Percentiles rank a stretch among this genome's conserved stretches.
phyloP scores from a whole-genome alignment of 768 basidiomycete species.

The Lentinula detonsa region DNA sequence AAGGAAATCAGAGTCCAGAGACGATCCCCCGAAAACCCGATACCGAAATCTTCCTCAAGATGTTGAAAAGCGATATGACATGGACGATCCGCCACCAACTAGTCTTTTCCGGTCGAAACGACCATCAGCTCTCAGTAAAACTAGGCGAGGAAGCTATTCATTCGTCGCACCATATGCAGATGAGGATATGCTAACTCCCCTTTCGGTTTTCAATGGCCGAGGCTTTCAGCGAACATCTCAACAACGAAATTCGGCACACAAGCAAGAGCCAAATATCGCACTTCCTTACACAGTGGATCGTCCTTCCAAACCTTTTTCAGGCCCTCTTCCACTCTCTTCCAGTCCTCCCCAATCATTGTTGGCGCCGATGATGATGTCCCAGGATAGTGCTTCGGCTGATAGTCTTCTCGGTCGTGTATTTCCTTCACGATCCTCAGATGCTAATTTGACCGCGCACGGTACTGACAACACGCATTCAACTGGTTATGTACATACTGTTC shows the following conservation, averaged over 20 bases:
- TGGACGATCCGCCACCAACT: constrained; percentile 35
- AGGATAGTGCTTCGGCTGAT: constrained; percentile 10
- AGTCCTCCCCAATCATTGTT: constrained; percentile 6
- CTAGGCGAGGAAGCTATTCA: not conserved
- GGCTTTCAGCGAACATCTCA: constrained; percentile 5
- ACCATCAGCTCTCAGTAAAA: not conserved
- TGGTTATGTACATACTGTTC: constrained; percentile 1
- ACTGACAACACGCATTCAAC: constrained; percentile 15
- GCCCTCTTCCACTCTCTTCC: constrained; percentile 12
- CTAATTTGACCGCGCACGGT: constrained; percentile 7
- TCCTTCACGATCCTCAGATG: constrained; percentile 16
- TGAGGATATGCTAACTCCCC: constrained; percentile 14
- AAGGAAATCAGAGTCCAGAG: constrained; percentile 7
- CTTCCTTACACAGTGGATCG: constrained; percentile 2
- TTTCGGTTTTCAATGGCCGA: constrained; percentile 12
- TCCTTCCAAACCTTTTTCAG: constrained; percentile 3
- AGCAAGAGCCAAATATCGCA: not conserved
- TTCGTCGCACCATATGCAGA: not conserved
- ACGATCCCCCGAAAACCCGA: constrained; percentile 10
- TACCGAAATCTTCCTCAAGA: constrained; percentile 13
- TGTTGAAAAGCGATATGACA: constrained; percentile 19
- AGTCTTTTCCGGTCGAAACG: constrained; percentile 13
- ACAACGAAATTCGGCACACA: not conserved
- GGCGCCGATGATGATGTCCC: constrained; percentile 7
- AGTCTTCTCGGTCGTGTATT: constrained; percentile 22